Base-by-base conservation (phyloP, 1,139 yeast species). In the Suhomyces panamericanus region DNA sequence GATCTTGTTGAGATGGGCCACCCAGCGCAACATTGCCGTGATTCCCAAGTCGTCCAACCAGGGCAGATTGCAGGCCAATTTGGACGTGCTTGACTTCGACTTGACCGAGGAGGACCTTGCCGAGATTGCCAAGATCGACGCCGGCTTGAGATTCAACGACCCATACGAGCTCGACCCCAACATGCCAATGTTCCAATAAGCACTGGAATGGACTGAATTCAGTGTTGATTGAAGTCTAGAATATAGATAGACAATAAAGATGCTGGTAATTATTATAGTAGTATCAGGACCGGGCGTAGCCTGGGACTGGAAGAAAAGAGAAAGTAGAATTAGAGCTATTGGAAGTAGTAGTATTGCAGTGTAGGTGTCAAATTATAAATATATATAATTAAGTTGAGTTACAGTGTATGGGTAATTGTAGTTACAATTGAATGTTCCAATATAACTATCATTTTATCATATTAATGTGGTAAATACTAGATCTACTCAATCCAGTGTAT, bases 1-100 rank as follows among this genome's bases (percentile, higher is more conserved):
- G 63, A 81, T 87, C 12, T 70, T 86, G 56, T 70, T 87, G 55
- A 80, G 93, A 69, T 87, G 95, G 95, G 85, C 91, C 40, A 81
- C 89, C 27, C 91, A 85, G 64, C 76, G 89, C 67, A 78, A 77
- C 35, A 60, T 85, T 50, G 86, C 87, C 27, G 80, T 85, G 48
- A 85, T 85, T 67, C 93, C 93, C 62, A 85, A 85, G 66, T 83
- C 90, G 6, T 79, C 80, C 59, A 78, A 81, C 59, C 73, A 76
- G 53, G 81, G 75, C 48, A 78, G 91, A 67, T 70, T 85, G 58
- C 52, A 67, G 42, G 75, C 73, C 47, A 85, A 85, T 67, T 75
- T 85, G 66, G 55, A 59, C 15, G 77, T 82, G 53, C 78, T 78
- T 55, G 77, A 76, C 48, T 73, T 81, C 54, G 76, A 79, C 42